phyloP scores from a whole-genome alignment of 805 yeast species.

The Kazachstania bromeliacearum region DNA sequence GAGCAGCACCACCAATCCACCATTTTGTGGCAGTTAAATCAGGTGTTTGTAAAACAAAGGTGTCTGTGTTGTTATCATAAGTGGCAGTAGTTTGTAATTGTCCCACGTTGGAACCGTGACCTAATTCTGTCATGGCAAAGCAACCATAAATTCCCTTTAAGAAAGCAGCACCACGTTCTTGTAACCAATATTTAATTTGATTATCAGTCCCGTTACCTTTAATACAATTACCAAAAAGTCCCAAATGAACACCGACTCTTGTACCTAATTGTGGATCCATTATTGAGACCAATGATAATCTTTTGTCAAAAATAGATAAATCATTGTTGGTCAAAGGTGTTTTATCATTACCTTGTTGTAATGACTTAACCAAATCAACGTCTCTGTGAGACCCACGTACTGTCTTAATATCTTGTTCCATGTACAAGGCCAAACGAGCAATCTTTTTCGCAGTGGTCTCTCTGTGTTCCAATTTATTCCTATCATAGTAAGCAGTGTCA shows the following conservation, averaged over 20 bases:
- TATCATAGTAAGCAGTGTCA: conserved; percentile 47
- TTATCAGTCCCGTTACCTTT: conserved; percentile 82
- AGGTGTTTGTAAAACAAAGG: conserved; percentile 75
- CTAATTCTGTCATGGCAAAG: conserved; percentile 88
- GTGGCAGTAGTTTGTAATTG: conserved; percentile 89
- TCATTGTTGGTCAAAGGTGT: conserved; percentile 19
- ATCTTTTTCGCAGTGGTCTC: conserved; percentile 53
- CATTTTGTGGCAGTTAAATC: conserved; percentile 90
- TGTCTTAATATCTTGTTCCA: conserved; percentile 36
- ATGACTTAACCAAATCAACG: conserved; percentile 18
- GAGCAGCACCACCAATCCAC: conserved; percentile 99
- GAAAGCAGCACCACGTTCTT: conserved; percentile 51
- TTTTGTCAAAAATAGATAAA: conserved; percentile 39
- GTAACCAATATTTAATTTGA: conserved; percentile 78
- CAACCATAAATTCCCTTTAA: conserved; percentile 70
- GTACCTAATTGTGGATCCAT: conserved; percentile 77
- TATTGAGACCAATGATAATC: conserved; percentile 49
- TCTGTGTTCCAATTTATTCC: conserved; percentile 47
- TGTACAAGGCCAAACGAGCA: conserved; percentile 49
- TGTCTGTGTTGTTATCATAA: conserved; percentile 53
- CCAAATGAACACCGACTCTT: conserved; percentile 80
- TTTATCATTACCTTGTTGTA: conserved; percentile 15
- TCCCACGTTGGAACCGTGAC: conserved; percentile 91
- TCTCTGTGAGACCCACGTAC: conserved; percentile 16
- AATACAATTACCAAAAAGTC: conserved; percentile 71